Percentiles rank a stretch among this genome's conserved stretches.
phyloP scores from a whole-genome alignment of 1,284 basidiomycete species.

The Meira nashicola region DNA sequence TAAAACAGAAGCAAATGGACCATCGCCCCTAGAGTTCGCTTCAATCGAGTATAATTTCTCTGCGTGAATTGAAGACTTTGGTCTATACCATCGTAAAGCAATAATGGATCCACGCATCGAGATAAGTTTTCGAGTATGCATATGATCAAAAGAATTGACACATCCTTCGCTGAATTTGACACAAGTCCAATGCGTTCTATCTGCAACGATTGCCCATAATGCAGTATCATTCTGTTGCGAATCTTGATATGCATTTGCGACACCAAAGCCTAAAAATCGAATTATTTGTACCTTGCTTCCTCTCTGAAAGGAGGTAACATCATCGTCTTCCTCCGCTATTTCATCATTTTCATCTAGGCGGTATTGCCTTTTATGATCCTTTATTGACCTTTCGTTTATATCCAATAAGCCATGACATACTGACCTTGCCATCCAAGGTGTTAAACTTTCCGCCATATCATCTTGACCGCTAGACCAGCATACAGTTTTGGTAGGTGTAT shows the following conservation, averaged over 20 bases:
- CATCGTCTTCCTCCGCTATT: no score
- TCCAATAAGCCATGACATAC: neutral
- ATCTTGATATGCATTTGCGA: neutral
- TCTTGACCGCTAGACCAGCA: neutral
- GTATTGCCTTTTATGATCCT: neutral
- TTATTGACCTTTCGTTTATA: neutral
- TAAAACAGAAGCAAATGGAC: neutral
- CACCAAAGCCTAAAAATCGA: neutral
- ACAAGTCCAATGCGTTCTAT: neutral
- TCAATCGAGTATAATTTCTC: neutral
- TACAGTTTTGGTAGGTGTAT: no score
- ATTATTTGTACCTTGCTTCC: conserved; percentile 10
- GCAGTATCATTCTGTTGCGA: neutral
- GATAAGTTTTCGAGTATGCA: conserved; percentile 2
- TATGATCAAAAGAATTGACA: neutral
- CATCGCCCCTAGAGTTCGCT: neutral
- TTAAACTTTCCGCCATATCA: conserved; percentile 1
- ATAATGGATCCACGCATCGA: conserved; percentile 2
- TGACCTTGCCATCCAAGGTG: neutral
- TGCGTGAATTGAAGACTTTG: neutral
- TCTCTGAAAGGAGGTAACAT: neutral
- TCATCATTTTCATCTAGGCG: neutral
- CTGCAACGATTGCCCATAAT: conserved; percentile 3
- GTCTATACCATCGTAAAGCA: neutral
- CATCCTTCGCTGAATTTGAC: neutral